Evolutionary conservation across 306 rosid species (phyloP), one percentile per base, ranked within the genome.

Genomic region (Ziziphus jujuba): DNA sequence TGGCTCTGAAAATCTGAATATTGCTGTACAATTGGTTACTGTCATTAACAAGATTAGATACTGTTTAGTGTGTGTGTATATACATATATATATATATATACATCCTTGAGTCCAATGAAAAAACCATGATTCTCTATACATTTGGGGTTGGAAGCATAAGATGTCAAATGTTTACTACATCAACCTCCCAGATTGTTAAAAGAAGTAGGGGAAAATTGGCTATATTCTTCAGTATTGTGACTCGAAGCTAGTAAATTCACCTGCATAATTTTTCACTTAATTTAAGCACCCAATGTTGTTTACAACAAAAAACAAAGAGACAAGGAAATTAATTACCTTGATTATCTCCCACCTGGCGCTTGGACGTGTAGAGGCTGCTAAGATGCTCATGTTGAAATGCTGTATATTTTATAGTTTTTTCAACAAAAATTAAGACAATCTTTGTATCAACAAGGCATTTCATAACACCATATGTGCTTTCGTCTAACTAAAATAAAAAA

Each of bases 301-400:
- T 14, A 2, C 43, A 45, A 16, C 49, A 10, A 6, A 25, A 8
- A 19, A 25, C 9, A 23, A 28, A 16, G 5, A 9, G 9, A 14
- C 16, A 16, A 45, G 24, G 10, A 12, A 0, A 10, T 53, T 58
- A 28, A 60, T 76, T 72, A 81, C 88, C 92, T 84, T 82, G 38
- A 89, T 87, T 82, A 80, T 86, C 79, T 86, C 89, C 21, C 78
- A 78, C 76, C 67, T 84, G 59, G 85, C 78, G 73, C 84, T 75
- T 72, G 91, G 88, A 11, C 86, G 82, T 72, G 71, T 82, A 73
- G 87, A 80, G 69, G 95, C 87, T 48, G 91, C 89, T 64, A 88
- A 81, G 52, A 88, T 77, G 11, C 95, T 85, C 89, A 88, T 23
- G 79, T 84, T 84, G 82, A 88, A 88, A 78, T 84, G 89, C 91